phyloP scores from a whole-genome alignment of 331 rosid genomes.

The Erythrophleum ivorense region DNA sequence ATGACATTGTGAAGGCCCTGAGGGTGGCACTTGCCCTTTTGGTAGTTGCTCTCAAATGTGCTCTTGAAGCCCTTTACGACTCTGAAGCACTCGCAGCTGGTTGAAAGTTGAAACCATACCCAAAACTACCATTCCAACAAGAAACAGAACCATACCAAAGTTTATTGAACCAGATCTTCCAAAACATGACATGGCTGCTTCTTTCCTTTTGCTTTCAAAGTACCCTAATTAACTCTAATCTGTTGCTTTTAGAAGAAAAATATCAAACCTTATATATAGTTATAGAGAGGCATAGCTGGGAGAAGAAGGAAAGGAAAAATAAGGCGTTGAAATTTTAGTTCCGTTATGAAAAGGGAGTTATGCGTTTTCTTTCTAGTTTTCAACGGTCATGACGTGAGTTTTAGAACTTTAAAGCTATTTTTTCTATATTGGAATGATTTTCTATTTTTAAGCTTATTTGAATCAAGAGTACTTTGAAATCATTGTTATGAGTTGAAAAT shows the following conservation, averaged over 20 bases:
- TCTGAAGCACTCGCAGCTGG: conserved; percentile 48
- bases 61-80: conserved; percentile 32
- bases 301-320: conserved; percentile 2
- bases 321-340: conserved; percentile 40
- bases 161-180: conserved; percentile 18
- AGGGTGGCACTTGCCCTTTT: conserved; percentile 74
- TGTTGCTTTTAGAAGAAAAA: conserved; percentile 21
- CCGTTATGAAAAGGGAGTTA: conserved; percentile 14
- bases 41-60: conserved; percentile 49
- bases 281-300: no score
- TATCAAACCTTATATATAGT: background rate
- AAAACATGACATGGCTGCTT: conserved; percentile 35
- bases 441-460: no score
- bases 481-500: no score
- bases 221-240: background rate
- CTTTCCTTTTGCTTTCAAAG: conserved; percentile 4
- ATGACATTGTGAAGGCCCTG: conserved; percentile 80
- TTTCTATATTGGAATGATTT: no score
- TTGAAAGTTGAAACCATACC: conserved; percentile 37
- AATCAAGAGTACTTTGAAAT: no score
- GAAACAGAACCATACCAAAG: conserved; percentile 25
- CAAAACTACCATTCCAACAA: conserved; percentile 33
- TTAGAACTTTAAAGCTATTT: no score
- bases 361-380: background rate
- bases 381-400: background rate